Evolutionary conservation across 169 alveolate genomes (phyloP), one percentile per base, ranked within the genome.

Genomic region (Cryptosporidium bovis): DNA sequence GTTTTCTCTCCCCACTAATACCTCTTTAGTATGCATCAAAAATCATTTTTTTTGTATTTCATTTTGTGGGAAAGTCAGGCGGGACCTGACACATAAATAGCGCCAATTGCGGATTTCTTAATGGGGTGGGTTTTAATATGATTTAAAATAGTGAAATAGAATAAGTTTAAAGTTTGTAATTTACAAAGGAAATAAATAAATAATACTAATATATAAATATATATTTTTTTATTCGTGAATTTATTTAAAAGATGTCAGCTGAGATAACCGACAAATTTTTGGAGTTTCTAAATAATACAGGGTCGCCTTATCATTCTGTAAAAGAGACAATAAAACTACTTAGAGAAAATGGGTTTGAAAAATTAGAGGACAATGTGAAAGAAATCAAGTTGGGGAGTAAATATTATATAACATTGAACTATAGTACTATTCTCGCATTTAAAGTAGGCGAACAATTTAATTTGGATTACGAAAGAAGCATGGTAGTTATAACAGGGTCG

Each of bases 341-440:
- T 31, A 24, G 44, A 16, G 62, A 55, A 29, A 48, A 46, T 24
- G 91, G 91, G n/a, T 93, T 91, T 69, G 46, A 8, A 44, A 91
- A 83, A 77, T 90, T 90, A 31, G 44, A 56, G 2, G 95, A 91
- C 60, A 67, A 90, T 82, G 82, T 51, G 44, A 40, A 8, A 8
- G 82, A 91, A 18, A 67, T 93, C 46, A 60, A 55, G 24, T 65
- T 55, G 24, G 96, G 96, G 12, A 94, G 94, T 44, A 92, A 93
- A 82, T 96, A 95, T 91, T 96, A 82, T 82, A 93, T 96, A 71
- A 95, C 97, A 10, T 71, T 98, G 27, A 96, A 95, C 83, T 87
- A 93, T 51, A 90, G 98, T 8, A 92, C 98, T 36, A 90, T 97
- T 33, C 92, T 94, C 2, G 99, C 99, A 18, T 96, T 97, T 91